phyloP scores from a whole-genome alignment of 306 rosid species.

The Rosa multiflora region DNA sequence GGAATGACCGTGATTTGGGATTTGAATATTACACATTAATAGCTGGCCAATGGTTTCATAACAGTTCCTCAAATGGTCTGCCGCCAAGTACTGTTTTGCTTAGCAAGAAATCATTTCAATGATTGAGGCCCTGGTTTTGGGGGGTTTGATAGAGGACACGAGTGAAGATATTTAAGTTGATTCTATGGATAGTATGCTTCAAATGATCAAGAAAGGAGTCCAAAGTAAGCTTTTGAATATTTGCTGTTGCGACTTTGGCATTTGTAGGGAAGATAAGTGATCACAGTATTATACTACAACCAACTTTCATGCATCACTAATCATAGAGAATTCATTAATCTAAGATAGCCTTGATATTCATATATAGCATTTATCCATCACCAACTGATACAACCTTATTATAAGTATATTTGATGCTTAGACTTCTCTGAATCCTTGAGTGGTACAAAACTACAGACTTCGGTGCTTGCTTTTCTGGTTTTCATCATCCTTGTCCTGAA shows the following conservation, averaged over 20 bases:
- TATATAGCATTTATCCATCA: neutral
- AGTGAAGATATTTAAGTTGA: neutral
- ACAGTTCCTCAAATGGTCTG: neutral
- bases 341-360: neutral
- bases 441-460: neutral
- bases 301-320: neutral
- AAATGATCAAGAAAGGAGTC: conserved; percentile 7
- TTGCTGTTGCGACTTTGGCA: neutral
- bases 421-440: neutral
- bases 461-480: neutral
- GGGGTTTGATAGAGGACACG: neutral
- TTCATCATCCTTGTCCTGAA: conserved; percentile 1
- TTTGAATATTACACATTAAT: neutral
- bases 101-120: neutral
- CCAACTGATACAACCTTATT: neutral
- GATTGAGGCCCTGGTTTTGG: neutral
- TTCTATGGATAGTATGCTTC: neutral
- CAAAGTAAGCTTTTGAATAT: neutral
- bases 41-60: neutral
- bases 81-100: neutral
- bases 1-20: neutral
- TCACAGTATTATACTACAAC: neutral
- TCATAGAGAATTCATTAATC: neutral
- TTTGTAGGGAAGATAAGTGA: neutral
- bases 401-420: neutral